A percentile compares a stretch with the other conserved stretches of the same genome.
Conservation (phyloP, 345 rosid genomes). For the Aquilaria malaccensis region DNA sequence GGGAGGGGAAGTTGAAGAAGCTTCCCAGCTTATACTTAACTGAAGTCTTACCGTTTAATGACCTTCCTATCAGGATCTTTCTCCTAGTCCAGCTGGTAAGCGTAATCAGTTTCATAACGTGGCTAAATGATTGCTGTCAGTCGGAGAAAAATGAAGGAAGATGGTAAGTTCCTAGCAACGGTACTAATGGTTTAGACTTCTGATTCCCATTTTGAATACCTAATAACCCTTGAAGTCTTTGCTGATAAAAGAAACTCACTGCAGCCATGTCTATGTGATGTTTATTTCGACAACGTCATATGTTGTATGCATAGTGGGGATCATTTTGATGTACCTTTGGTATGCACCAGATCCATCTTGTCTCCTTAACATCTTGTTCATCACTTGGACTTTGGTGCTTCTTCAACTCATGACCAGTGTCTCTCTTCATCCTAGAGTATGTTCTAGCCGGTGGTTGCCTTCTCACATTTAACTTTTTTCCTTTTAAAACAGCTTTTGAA, state of each 20-base stretch:
- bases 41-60: conserved; percentile 3
- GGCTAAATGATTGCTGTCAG: conserved; percentile 72
- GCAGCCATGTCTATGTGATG: conserved; percentile 78
- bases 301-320: conserved; percentile 67
- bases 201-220: no score
- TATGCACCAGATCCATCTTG: conserved; percentile 81
- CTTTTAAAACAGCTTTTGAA: background rate
- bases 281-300: conserved; percentile 59
- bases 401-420: conserved; percentile 91
- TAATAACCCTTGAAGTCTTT: background rate
- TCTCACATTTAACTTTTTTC: conserved; percentile 6
- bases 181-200: no score
- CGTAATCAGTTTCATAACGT: conserved; percentile 80
- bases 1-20: conserved; percentile 4
- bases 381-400: conserved; percentile 87
- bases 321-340: conserved; percentile 94
- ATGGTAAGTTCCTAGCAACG: conserved; percentile 42
- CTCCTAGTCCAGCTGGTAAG: conserved; percentile 89
- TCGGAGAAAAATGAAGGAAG: conserved; percentile 57
- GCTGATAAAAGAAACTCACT: conserved; percentile 6
- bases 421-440: conserved; percentile 85
- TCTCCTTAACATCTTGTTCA: conserved; percentile 86
- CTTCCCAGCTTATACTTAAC: conserved; percentile 7
- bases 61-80: conserved; percentile 57
- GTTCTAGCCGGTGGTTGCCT: conserved; percentile 1